Evolutionary conservation across 345 rosid species (phyloP).

Genomic region (Eucalyptus brandiana): DNA sequence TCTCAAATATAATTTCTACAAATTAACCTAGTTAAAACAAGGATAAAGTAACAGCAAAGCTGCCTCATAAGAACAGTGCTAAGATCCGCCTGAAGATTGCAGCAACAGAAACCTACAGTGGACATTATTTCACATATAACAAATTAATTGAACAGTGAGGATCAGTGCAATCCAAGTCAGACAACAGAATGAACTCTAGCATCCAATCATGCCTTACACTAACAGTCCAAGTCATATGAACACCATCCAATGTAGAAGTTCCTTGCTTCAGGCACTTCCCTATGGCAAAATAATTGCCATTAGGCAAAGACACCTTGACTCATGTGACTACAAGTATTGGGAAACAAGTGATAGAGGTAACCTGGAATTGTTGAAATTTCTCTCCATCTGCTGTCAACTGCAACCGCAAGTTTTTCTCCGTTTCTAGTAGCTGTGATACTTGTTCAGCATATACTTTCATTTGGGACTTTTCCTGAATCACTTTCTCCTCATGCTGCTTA

Average conservation of each 20-base stretch:
- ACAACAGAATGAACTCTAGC: not conserved
- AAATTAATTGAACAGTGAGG: not conserved
- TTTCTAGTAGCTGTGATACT: constrained; percentile 70
- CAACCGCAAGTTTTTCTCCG: constrained; percentile 76
- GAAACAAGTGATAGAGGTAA: not conserved
- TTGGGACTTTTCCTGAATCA: constrained; percentile 73
- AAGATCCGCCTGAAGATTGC: not conserved
- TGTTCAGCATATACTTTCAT: constrained; percentile 91
- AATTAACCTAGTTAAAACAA: not conserved
- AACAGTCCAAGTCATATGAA: not conserved
- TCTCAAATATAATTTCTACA: not conserved
- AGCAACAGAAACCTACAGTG: not conserved
- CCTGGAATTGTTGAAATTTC: constrained; percentile 95
- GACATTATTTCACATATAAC: not conserved
- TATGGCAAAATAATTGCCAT: not conserved
- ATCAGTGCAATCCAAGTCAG: not conserved
- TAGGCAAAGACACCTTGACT: not conserved
- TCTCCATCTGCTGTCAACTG: constrained; percentile 92
- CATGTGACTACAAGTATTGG: not conserved
- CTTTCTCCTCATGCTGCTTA: constrained; percentile 81
- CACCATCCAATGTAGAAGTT: not conserved
- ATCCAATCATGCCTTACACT: not conserved
- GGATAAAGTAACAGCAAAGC: not conserved
- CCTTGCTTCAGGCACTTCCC: not conserved
- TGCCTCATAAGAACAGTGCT: not conserved